phyloP scores from a whole-genome alignment of 2,329 filamentous ascomycete species.

The Boeremia exigua region DNA sequence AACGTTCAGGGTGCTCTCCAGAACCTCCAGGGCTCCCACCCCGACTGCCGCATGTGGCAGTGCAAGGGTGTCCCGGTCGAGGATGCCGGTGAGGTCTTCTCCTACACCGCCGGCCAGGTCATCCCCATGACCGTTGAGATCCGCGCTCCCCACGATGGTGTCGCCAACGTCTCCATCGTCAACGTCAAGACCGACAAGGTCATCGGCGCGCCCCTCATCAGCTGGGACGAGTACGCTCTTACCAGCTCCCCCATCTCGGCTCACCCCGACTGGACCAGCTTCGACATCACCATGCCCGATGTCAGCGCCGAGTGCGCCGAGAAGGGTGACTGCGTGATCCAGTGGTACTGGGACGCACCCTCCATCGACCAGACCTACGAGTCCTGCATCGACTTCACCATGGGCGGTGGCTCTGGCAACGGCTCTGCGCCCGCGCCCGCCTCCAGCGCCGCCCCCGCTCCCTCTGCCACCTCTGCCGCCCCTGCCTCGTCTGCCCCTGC shows the following conservation, averaged over 20 bases:
- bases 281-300: slow-evolving; percentile 62
- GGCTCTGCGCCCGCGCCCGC: slow-evolving; percentile 1
- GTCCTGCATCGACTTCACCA: slow-evolving; percentile 66
- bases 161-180: slow-evolving; percentile 66
- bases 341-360: slow-evolving; percentile 68
- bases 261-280: slow-evolving; percentile 54
- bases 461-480: slow-evolving; percentile 10
- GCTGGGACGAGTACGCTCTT: slow-evolving; percentile 63
- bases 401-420: slow-evolving; percentile 38
- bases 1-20: slow-evolving; percentile 64
- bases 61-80: slow-evolving; percentile 65
- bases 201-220: slow-evolving; percentile 61
- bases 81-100: slow-evolving; percentile 59
- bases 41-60: slow-evolving; percentile 62
- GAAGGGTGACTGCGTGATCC: slow-evolving; percentile 61
- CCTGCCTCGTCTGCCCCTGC: slow-evolving; percentile 18
- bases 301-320: slow-evolving; percentile 55
- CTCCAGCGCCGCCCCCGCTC: slow-evolving; percentile 11
- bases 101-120: slow-evolving; percentile 58
- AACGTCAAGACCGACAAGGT: slow-evolving; percentile 59
- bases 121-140: slow-evolving; percentile 56
- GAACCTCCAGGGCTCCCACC: slow-evolving; percentile 51
- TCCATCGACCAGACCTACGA: slow-evolving; percentile 67
- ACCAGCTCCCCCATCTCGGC: slow-evolving; percentile 51
- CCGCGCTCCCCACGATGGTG: slow-evolving; percentile 61